A percentile compares a stretch with the other conserved stretches of the same genome.
Conservation (phyloP, 1,284 basidiomycete species). For the Fomitopsis palustris region DNA sequence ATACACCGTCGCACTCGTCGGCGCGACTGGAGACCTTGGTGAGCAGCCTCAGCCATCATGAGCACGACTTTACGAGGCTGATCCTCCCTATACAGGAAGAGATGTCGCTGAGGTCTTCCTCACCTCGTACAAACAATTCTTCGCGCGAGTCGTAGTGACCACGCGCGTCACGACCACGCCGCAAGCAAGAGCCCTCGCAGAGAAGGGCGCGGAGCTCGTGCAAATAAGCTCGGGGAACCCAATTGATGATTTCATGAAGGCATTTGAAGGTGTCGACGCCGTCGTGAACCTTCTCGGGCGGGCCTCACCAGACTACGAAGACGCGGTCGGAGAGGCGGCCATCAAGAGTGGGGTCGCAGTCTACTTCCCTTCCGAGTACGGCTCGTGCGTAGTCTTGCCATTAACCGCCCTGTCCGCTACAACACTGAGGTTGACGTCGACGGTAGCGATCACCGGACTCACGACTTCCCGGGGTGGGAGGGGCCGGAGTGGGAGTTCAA, state of each 20-base stretch:
- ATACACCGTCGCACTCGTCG: slow-evolving; percentile 23
- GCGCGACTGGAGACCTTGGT: slow-evolving; percentile 27
- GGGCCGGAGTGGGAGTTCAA: slow-evolving; percentile 22
- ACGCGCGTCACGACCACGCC: slow-evolving; percentile 19
- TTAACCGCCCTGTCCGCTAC: not conserved
- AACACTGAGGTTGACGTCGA: no score
- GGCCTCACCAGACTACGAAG: slow-evolving; percentile 10
- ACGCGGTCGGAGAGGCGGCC: slow-evolving; percentile 20
- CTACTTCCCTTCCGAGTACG: slow-evolving; percentile 30
- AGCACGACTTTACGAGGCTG: no score
- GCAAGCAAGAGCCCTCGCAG: slow-evolving; percentile 18
- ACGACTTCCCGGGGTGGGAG: slow-evolving; percentile 26
- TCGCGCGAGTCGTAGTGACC: slow-evolving; percentile 21
- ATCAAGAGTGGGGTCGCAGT: slow-evolving; percentile 21
- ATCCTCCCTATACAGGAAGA: slow-evolving; percentile 11
- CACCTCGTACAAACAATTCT: slow-evolving; percentile 19
- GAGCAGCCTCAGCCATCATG: not conserved
- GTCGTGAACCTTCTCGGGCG: slow-evolving; percentile 19
- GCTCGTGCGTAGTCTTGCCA: slow-evolving; percentile 15
- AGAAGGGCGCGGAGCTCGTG: slow-evolving; percentile 22
- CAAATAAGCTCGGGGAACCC: slow-evolving; percentile 8
- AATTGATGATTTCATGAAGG: slow-evolving; percentile 13
- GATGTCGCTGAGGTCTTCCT: slow-evolving; percentile 18
- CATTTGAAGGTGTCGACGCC: slow-evolving; percentile 24
- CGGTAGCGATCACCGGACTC: slow-evolving; percentile 25